Base-by-base conservation (phyloP, 2,329 filamentous ascomycete genomes). In the Aspergillus texensis region DNA sequence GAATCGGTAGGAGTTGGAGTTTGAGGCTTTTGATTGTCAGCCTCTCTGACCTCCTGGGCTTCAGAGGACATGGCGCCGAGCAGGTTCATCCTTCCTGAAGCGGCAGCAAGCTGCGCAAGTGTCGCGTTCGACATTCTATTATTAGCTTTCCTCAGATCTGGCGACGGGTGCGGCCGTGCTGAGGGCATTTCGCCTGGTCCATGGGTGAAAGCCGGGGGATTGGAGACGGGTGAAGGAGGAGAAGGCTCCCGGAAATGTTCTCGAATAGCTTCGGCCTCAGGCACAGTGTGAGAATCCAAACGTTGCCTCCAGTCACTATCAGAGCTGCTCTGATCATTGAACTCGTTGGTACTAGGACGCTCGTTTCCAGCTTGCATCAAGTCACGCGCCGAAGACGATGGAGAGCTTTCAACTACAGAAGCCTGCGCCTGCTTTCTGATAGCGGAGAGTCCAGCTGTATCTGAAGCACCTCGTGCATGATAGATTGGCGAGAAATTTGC, bases 91-190 rank as follows among this genome's bases (percentile, higher is more conserved):
- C 85, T 86, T 60, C 86, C 87, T 53, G 68, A 90, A n/a, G 70
- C 91, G 68, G 89, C 90, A 36, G 88, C 88, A 74, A 98, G 84
- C 74, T 97, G 93, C 52, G 89, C 85, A 53, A 97, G 83, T 0
- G 94, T 98, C 1, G 88, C 89, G 69, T 85, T 86, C 30, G 95
- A 97, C 75, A 98, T 89, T 26, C 93, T 89, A 69, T 90, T 93
- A 70, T 93, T 95, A 58, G 91, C 92, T 67, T 89, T 89, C 66
- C 91, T 89, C 71, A 94, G 83, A 73, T 95, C 92, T 16, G 91
- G 87, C 34, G 92, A 89, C 62, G 92, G 88, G 69, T 91, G 88
- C 0, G 91, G 91, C 65, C 87, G 87, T 63, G 86, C 88, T 1
- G 84, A 82, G 6, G 93, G 93, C 56, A 87, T 85, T 58, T 90